phyloP scores from a whole-genome alignment of 1,284 basidiomycete species.

The Volvariella volvacea region DNA sequence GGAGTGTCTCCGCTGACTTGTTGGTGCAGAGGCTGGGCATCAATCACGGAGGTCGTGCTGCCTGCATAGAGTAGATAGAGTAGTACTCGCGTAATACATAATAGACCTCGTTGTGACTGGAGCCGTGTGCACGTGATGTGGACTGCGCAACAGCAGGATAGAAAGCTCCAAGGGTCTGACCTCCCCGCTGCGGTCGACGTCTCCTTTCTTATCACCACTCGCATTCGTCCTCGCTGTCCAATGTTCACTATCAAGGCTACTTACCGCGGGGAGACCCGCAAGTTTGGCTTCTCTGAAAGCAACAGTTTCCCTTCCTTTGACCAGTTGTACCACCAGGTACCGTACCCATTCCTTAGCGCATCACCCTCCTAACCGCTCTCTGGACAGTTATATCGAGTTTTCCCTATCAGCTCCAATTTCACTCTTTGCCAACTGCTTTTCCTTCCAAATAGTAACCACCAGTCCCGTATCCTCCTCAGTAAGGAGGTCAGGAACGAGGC shows the following conservation, averaged over 20 bases:
- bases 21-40: constrained; percentile 24
- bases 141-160: too few species aligned
- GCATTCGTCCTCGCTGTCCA: constrained; percentile 8
- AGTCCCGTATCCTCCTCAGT: constrained; percentile 52
- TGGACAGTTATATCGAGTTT: constrained; percentile 58
- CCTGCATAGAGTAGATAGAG: constrained; percentile 10
- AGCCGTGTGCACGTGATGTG: too few species aligned
- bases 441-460: constrained; percentile 43
- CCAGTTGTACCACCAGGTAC: constrained; percentile 37
- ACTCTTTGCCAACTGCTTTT: constrained; percentile 63
- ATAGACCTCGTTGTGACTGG: too few species aligned
- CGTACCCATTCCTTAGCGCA: constrained; percentile 14
- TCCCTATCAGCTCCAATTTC: constrained; percentile 51
- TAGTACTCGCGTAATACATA: background rate
- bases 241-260: constrained; percentile 48
- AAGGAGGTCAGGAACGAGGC: constrained; percentile 49
- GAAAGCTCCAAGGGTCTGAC: too few species aligned
- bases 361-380: constrained; percentile 13
- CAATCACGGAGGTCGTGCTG: constrained; percentile 28
- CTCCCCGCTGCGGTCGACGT: too few species aligned
- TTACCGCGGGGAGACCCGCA: constrained; percentile 40
- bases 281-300: constrained; percentile 31
- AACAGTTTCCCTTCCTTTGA: constrained; percentile 38
- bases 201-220: too few species aligned
- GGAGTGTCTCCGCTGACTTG: background rate